These are phyloP conservation scores for Madurella fahalii DNA, from an alignment of 2,329 filamentous ascomycete genomes.

Conservation along the genomic window DNA sequence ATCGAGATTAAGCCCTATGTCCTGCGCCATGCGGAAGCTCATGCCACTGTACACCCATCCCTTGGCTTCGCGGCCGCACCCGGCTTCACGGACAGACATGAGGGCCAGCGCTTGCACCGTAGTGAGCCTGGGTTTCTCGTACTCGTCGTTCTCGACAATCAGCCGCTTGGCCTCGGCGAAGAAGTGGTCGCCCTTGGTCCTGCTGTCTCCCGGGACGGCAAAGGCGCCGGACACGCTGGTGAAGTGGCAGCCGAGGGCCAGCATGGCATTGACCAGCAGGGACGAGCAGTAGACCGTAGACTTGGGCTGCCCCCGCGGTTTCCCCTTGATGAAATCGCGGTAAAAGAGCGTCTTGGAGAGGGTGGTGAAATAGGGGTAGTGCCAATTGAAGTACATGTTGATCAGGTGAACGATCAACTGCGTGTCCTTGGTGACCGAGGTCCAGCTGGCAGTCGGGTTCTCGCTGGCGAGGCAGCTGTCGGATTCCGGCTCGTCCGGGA, in stretches of 20 bases:
- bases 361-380: slow-evolving; percentile 93
- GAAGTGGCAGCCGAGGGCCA: slow-evolving; percentile 91
- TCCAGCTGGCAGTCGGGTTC: slow-evolving; percentile 81
- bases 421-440: slow-evolving; percentile 73
- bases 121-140: slow-evolving; percentile 80
- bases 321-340: slow-evolving; percentile 74
- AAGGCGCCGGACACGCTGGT: slow-evolving; percentile 71
- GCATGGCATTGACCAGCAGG: slow-evolving; percentile 87
- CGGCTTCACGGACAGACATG: slow-evolving; percentile 95
- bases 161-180: slow-evolving; percentile 89
- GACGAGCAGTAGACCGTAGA: slow-evolving; percentile 78
- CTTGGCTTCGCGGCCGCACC: slow-evolving; percentile 88
- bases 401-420: slow-evolving; percentile 80
- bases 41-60: slow-evolving; percentile 99
- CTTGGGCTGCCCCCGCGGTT: slow-evolving; percentile 47
- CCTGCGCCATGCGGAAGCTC: slow-evolving; percentile 96
- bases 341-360: slow-evolving; percentile 84
- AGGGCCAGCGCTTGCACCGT: slow-evolving; percentile 91
- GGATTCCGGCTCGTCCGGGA: slow-evolving; percentile 39
- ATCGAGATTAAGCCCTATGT: slow-evolving; percentile 87
- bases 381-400: slow-evolving; percentile 98
- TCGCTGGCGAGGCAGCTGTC: slow-evolving; percentile 50
- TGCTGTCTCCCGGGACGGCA: slow-evolving; percentile 65
- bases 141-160: slow-evolving; percentile 87
- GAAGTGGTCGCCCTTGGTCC: slow-evolving; percentile 92